These are phyloP conservation scores for Tylopilus cervinicoccineus DNA, from an alignment of 768 basidiomycete genomes.

Conservation along the genomic window DNA sequence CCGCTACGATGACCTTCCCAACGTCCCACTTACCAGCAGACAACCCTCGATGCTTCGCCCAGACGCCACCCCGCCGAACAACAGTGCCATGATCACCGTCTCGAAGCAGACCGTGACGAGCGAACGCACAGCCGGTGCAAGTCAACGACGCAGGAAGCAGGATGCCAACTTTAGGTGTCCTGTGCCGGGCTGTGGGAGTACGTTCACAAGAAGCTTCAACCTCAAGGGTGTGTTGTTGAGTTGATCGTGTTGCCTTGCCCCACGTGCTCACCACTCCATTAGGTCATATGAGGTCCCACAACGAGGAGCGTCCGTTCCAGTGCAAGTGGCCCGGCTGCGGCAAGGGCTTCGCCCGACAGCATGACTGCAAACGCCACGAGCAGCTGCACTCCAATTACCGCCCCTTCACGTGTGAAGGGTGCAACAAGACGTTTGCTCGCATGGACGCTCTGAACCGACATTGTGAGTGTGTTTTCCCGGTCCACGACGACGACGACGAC, in stretches of 20 bases:
- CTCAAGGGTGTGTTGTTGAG: constrained; percentile 60
- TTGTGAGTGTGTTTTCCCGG: constrained; percentile 48
- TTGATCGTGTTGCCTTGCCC: constrained; percentile 8
- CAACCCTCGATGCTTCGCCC: constrained; percentile 23
- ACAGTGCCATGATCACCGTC: constrained; percentile 22
- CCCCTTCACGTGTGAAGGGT: constrained; percentile 91
- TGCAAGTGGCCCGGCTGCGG: constrained; percentile 94
- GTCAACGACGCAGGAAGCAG: constrained; percentile 79
- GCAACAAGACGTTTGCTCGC: constrained; percentile 87
- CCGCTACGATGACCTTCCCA: constrained; percentile 48
- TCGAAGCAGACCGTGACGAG: constrained; percentile 88
- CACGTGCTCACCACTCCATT: constrained; percentile 10
- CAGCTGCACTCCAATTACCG: constrained; percentile 90
- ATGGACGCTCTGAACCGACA: constrained; percentile 95
- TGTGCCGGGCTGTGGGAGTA: constrained; percentile 78
- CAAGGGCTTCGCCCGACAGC: constrained; percentile 91
- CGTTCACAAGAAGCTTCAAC: constrained; percentile 92
- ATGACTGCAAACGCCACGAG: constrained; percentile 96
- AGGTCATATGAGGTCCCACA: constrained; percentile 94
- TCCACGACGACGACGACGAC: not conserved
- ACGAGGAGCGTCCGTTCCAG: constrained; percentile 91
- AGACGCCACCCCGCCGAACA: constrained; percentile 8
- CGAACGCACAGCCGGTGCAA: constrained; percentile 82
- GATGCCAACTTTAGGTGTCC: constrained; percentile 85
- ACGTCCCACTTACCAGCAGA: constrained; percentile 23